Conservation (phyloP, 106 monocot genomes). For the Dendrobium nobile region DNA sequence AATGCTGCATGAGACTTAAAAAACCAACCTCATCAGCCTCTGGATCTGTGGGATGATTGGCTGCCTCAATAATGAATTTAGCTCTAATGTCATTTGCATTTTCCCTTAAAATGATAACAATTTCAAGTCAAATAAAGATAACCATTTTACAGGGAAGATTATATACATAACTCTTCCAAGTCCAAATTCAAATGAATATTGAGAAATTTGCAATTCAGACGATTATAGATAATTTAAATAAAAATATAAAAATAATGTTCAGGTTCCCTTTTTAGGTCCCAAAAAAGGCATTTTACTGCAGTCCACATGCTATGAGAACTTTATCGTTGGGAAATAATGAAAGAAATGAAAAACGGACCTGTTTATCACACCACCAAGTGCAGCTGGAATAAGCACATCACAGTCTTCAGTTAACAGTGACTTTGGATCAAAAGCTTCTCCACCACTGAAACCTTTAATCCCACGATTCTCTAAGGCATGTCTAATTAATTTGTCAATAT, state of each 20-base stretch:
- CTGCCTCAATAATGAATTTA: constrained; percentile 72
- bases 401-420: constrained; percentile 67
- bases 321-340: neutral
- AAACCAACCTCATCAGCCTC: constrained; percentile 62
- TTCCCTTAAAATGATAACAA: constrained; percentile 24
- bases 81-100: constrained; percentile 62
- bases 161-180: neutral
- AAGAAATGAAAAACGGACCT: constrained; percentile 12
- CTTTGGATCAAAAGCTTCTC: constrained; percentile 49
- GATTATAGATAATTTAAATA: too few species aligned
- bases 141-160: neutral
- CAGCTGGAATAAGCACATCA: constrained; percentile 74
- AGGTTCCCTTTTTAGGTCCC: neutral
- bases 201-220: neutral
- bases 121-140: neutral
- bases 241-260: neutral
- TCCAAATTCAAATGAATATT: neutral
- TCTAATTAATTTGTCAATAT: constrained; percentile 38
- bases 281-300: neutral
- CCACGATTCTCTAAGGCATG: constrained; percentile 35
- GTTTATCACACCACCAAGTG: constrained; percentile 61
- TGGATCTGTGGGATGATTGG: constrained; percentile 71
- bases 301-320: too few species aligned
- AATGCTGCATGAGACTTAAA: neutral
- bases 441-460: constrained; percentile 54